Base-by-base conservation (phyloP, 1,284 basidiomycete genomes). In the Stereum hirsutum region DNA sequence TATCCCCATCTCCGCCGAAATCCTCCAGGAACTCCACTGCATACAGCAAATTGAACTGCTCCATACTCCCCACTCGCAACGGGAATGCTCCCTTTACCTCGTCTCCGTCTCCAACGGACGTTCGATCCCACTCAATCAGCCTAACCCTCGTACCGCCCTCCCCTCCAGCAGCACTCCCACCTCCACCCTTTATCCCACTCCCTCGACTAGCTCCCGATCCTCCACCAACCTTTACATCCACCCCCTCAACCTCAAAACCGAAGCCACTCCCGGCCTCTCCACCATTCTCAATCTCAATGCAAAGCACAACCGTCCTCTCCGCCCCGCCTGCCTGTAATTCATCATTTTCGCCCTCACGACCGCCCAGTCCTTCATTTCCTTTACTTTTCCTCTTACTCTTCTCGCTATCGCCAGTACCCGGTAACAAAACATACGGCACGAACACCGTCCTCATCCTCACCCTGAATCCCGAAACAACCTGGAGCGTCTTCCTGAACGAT, bases 401-500 rank as follows among this genome's bases (percentile, higher is more conserved):
- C 7, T 56, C 54, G 25, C 58, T 53, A 2, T 51, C 57, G 27
- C 50, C 53, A 0, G 43, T 34, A 19, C 54, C 55, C 11, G 76
- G 72, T 4, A 81, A 64, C 43, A 81, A 67, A 15, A 91, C 75
- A 52, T 89, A 82, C 0, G 89, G 90, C 2, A 92, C 78, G 52
- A 91, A 89, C 6, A 90, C 79, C 0, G 89, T 91, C 17, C 89
- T 75, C 89, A 93, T 92, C 26, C 89, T 78, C 15, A 94, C 85
- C 20, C 79, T 74, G 58, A 94, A 84, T 1, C 89, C 89, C 12
- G 86, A 86, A 3, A 82, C 79, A 0, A 86, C 82, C 35, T 69
- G 68, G 12, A 94, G 60, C 1, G 84, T 81, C 52, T 85, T 82
- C n/a, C 90, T 74, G 60, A 80, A 92, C 1, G 88, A 88, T 59